Evolutionary conservation across 1,139 yeast species (phyloP), one percentile per base, ranked within the genome.

Genomic region (Zygoascus hellenicus): DNA sequence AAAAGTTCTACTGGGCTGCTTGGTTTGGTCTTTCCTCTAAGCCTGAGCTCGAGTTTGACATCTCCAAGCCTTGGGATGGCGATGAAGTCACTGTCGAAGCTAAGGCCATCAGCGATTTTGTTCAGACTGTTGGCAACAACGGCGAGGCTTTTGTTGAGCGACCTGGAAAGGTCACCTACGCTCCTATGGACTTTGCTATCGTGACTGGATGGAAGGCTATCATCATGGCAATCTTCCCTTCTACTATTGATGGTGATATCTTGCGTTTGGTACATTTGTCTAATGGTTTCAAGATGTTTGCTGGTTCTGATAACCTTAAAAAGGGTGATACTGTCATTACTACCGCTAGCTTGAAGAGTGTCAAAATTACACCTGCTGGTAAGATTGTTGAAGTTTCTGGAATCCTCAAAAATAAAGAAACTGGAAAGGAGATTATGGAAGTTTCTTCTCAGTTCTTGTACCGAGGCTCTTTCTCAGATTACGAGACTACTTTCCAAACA

Each of bases 131-230:
- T 66, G 97, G 97, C 61, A 92, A 92, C 78, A 85, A 85, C 58
- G 89, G 96, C 69, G 97, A 90, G 70, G 96, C 95, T 50, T 92
- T 89, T 60, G 96, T 90, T 54, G 77, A 83, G 53, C 82, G 96
- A 74, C 80, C 87, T 47, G 95, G 95, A 58, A 84, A 86, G 70
- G 77, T 76, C 45, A 81, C 89, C 51, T 76, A 81, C 60, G 98
- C 98, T 46, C 99, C 99, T 62, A 92, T 92, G 97, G 99, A 92
- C 74, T 94, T 90, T 65, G 97, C 98, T 47, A 92, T 92, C 68
- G 97, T 94, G 51, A 80, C 90, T 61, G 98, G 98, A 43, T 92
- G 99, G 99, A 85, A 84, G 72, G 95, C 97, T 45, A 90, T 94
- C 64, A 90, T 92, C 73, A 88, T 85, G 73, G 92, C 97, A 19